Evolutionary conservation across 306 rosid genomes (phyloP).

Genomic region (Betula pendula): DNA sequence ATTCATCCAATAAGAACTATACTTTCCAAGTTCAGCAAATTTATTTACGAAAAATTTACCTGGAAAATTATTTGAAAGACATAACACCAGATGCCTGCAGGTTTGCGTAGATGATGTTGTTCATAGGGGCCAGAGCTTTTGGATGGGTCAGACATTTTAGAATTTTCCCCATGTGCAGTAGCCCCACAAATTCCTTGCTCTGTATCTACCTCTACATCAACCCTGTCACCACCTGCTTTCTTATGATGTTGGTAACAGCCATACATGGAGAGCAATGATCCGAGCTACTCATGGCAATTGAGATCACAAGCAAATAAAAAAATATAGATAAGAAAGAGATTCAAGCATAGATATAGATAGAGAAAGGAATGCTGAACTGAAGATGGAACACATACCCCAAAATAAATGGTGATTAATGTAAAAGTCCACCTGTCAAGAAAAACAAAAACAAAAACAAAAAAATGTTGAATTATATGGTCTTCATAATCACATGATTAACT

Average conservation of each 20-base stretch:
- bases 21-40: not conserved
- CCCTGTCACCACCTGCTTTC: conserved; percentile 79
- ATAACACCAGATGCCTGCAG: conserved; percentile 82
- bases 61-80: conserved; percentile 85
- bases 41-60: conserved; percentile 37
- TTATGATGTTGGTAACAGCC: conserved; percentile 82
- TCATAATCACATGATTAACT: not conserved
- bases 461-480: not conserved
- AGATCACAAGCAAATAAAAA: conserved; percentile 19
- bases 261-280: conserved; percentile 73
- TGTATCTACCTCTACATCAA: conserved; percentile 72
- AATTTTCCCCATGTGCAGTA: conserved; percentile 31
- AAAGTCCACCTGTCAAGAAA: conserved; percentile 85
- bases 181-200: conserved; percentile 57
- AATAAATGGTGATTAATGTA: conserved; percentile 71
- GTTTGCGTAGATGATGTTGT: conserved; percentile 44
- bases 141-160: conserved; percentile 34
- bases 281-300: conserved; percentile 53
- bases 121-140: conserved; percentile 36
- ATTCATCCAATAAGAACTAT: too few relatives aligned
- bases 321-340: not conserved
- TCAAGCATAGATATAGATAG: not conserved
- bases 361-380: conserved; percentile 25
- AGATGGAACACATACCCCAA: conserved; percentile 73
- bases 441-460: conserved; percentile 13